Percentiles rank a stretch among this genome's conserved stretches.
phyloP scores from a whole-genome alignment of 495 filamentous ascomycete genomes.

The Lasiosphaeria hispida region DNA sequence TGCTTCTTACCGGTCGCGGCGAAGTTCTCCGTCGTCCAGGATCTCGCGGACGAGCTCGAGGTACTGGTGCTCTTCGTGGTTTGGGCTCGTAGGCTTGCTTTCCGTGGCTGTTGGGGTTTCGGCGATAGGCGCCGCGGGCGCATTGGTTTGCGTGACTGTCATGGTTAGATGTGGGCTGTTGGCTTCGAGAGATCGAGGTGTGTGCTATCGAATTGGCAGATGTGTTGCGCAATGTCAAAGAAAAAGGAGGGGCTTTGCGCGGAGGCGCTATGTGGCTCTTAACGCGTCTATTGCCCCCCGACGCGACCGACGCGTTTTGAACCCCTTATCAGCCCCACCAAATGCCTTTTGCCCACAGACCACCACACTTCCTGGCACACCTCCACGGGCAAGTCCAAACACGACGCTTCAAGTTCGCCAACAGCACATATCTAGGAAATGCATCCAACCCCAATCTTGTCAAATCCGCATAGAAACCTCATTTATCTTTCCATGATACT shows the following conservation, averaged over 20 bases:
- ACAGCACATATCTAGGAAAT: too few species aligned
- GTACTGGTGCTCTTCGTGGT: conserved; percentile 34
- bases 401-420: too few species aligned
- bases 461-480: too few species aligned
- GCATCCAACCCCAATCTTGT: too few species aligned
- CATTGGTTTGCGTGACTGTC: background rate
- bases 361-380: too few species aligned
- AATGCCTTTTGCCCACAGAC: too few species aligned
- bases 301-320: background rate
- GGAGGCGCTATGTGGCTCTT: background rate
- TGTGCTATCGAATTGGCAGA: background rate
- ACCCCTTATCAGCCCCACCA: background rate
- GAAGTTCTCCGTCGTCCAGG: conserved; percentile 30
- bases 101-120: background rate
- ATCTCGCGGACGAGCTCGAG: conserved; percentile 34
- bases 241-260: background rate
- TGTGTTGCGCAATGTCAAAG: background rate
- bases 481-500: too few species aligned
- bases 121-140: background rate
- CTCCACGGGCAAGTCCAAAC: too few species aligned
- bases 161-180: background rate
- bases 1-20: conserved; percentile 25
- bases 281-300: too few species aligned
- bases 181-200: background rate
- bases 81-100: background rate